These are phyloP conservation scores for Coniferiporia sulphurascens DNA, from an alignment of 1,284 basidiomycete genomes.

Conservation along the genomic window DNA sequence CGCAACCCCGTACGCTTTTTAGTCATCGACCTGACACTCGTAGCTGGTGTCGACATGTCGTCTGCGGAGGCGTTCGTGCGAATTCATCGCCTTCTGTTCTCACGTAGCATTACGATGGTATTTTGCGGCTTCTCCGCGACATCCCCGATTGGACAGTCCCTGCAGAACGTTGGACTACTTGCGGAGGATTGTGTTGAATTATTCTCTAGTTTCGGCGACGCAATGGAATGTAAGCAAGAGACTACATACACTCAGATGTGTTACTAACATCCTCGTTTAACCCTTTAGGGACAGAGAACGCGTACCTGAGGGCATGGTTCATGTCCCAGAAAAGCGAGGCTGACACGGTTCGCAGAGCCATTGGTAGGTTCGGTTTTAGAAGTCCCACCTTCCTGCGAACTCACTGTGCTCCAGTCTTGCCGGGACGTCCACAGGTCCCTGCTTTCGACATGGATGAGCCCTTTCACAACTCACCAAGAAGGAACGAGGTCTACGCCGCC, in stretches of 20 bases:
- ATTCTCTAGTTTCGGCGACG: constrained; percentile 83
- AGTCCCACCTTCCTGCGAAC: background rate
- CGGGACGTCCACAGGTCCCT: constrained; percentile 45
- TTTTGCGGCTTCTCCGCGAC: constrained; percentile 78
- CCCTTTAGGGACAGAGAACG: constrained; percentile 79
- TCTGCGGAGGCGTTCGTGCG: constrained; percentile 94
- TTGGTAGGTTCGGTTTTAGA: constrained; percentile 15
- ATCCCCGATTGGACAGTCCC: constrained; percentile 62
- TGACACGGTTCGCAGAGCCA: constrained; percentile 31
- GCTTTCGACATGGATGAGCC: constrained; percentile 50
- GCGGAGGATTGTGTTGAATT: constrained; percentile 76
- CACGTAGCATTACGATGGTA: constrained; percentile 79
- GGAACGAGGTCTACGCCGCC: constrained; percentile 71
- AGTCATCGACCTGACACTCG: constrained; percentile 80
- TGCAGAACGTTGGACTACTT: constrained; percentile 74
- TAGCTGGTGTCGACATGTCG: constrained; percentile 90
- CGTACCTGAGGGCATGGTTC: constrained; percentile 77
- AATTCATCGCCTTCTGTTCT: constrained; percentile 77
- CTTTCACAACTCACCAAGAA: constrained; percentile 68
- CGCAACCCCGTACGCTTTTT: constrained; percentile 86
- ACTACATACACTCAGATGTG: constrained; percentile 1
- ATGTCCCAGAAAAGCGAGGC: constrained; percentile 53
- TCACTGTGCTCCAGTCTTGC: constrained; percentile 39
- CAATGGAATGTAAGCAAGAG: constrained; percentile 78
- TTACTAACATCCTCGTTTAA: background rate